A percentile compares a stretch with the other conserved stretches of the same genome.
These are phyloP conservation scores for Colletotrichum simmondsii DNA, from an alignment of 2,329 filamentous ascomycete species.

Conservation along the genomic window DNA sequence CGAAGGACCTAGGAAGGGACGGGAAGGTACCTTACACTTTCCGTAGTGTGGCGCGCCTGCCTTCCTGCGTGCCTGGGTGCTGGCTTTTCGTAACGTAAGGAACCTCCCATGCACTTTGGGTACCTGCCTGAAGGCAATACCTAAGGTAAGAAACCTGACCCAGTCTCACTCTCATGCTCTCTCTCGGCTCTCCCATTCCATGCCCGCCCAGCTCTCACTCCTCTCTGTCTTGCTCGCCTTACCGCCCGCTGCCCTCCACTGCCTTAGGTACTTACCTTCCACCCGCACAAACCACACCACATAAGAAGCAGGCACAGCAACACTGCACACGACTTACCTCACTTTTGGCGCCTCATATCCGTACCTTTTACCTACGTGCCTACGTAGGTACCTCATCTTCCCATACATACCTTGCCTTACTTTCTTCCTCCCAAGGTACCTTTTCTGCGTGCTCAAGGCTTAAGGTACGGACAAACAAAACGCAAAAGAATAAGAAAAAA, in stretches of 20 bases:
- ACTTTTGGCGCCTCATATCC: background rate
- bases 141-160: background rate
- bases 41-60: background rate
- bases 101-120: background rate
- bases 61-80: background rate
- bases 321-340: background rate
- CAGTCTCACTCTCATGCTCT: background rate
- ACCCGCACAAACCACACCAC: background rate
- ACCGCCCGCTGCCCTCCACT: conserved; percentile 11
- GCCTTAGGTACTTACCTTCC: conserved; percentile 6
- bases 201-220: background rate
- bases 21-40: background rate
- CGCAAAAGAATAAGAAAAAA: background rate
- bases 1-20: background rate
- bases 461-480: background rate
- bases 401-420: background rate
- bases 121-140: background rate
- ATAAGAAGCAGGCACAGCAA: background rate
- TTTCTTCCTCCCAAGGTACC: background rate
- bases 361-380: no score
- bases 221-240: conserved; percentile 15
- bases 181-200: background rate
- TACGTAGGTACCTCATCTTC: no score
- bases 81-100: background rate
- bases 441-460: background rate